A percentile compares a stretch with the other conserved stretches of the same genome.
phyloP scores from a whole-genome alignment of 2,329 filamentous ascomycete species.

The Fusarium illudens region DNA sequence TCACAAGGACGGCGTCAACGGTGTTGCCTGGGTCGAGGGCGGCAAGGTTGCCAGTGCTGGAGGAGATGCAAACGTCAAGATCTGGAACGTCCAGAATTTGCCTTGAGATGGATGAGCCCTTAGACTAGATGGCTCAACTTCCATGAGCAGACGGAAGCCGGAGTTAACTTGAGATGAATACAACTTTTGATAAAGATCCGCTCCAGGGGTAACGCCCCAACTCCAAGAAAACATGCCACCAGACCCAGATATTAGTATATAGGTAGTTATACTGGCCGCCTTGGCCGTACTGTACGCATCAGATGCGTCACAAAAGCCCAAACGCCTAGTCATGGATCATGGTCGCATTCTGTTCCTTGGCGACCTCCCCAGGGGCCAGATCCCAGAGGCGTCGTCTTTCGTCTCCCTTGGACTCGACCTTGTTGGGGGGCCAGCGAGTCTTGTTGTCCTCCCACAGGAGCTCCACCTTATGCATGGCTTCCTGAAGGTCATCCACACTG shows the following conservation, averaged over 20 bases:
- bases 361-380: conserved; percentile 45
- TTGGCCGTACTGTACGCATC: not conserved
- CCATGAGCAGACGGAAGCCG: conserved; percentile 4
- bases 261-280: not conserved
- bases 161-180: conserved; percentile 16
- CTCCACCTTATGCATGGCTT: conserved; percentile 49
- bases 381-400: conserved; percentile 48
- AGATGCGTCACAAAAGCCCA: conserved; percentile 9
- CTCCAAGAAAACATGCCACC: conserved; percentile 20
- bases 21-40: conserved; percentile 79
- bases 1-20: conserved; percentile 95
- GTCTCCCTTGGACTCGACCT: conserved; percentile 26
- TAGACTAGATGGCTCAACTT: conserved; percentile 20
- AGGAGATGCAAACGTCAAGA: conserved; percentile 88
- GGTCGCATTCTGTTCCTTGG: conserved; percentile 48
- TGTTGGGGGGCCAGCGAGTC: conserved; percentile 47
- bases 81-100: conserved; percentile 68
- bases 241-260: not conserved
- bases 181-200: conserved; percentile 15
- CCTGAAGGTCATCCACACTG: conserved; percentile 46
- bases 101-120: conserved; percentile 35
- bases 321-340: conserved; percentile 52
- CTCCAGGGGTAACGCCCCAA: conserved; percentile 17
- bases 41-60: conserved; percentile 80
- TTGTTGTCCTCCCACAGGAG: conserved; percentile 49